Evolutionary conservation across 495 filamentous ascomycete genomes (phyloP).

Genomic region (Symbiotaphrina buchneri): DNA sequence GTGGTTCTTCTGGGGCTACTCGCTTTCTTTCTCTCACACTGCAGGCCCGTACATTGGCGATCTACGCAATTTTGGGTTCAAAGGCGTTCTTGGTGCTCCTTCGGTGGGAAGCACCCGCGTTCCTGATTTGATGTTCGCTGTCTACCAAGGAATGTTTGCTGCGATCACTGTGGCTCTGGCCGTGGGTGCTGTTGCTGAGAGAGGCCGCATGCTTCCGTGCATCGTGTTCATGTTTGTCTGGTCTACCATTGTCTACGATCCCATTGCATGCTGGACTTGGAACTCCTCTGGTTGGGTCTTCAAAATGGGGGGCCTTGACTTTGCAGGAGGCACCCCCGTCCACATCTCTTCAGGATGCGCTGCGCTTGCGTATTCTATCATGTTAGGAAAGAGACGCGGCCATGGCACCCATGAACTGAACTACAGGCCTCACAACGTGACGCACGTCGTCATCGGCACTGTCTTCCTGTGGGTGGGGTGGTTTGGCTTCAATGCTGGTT

Average conservation of each 20-base stretch:
- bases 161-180: constrained; percentile 85
- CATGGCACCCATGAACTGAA: constrained; percentile 79
- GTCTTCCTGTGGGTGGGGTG: constrained; percentile 98
- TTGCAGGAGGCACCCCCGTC: constrained; percentile 88
- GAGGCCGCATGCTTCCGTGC: constrained; percentile 84
- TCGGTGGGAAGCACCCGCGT: constrained; percentile 61
- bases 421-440: constrained; percentile 95
- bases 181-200: constrained; percentile 78
- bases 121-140: constrained; percentile 75
- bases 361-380: constrained; percentile 69
- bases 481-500: constrained; percentile 97
- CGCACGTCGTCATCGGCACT: constrained; percentile 87
- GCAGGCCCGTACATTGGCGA: constrained; percentile 71
- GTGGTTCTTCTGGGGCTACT: constrained; percentile 99
- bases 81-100: constrained; percentile 55
- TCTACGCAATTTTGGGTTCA: constrained; percentile 70
- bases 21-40: constrained; percentile 72
- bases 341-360: constrained; percentile 84
- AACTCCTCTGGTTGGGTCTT: constrained; percentile 71
- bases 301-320: constrained; percentile 74
- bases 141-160: constrained; percentile 98
- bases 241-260: constrained; percentile 85
- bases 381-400: constrained; percentile 64
- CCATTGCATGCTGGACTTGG: constrained; percentile 98
- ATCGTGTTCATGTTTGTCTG: constrained; percentile 95